phyloP scores from a whole-genome alignment of 768 basidiomycete species.

The Thelephora ganbajun region DNA sequence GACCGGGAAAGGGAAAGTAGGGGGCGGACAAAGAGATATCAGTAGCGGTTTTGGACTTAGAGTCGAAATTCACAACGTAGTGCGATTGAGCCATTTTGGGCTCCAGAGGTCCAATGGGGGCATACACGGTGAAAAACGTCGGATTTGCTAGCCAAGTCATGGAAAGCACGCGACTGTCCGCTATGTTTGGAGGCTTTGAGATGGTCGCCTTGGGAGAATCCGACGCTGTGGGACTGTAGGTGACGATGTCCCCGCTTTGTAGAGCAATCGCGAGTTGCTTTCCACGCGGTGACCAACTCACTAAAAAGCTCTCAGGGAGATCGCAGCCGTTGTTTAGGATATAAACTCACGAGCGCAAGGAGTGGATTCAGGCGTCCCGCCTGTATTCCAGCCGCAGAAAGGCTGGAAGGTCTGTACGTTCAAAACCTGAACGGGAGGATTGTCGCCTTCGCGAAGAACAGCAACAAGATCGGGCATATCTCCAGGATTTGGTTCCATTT shows the following conservation, averaged over 20 bases:
- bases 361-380: constrained; percentile 30
- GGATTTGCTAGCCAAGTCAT: constrained; percentile 57
- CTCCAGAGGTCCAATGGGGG: constrained; percentile 24
- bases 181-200: constrained; percentile 36
- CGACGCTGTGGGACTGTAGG: constrained; percentile 45
- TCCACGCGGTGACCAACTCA: constrained; percentile 78
- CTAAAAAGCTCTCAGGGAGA: constrained; percentile 20
- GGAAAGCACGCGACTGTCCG: constrained; percentile 32
- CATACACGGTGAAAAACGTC: constrained; percentile 55
- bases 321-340: constrained; percentile 1
- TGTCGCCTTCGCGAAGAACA: constrained; percentile 30
- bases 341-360: constrained; percentile 45
- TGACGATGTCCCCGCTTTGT: constrained; percentile 54
- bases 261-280: constrained; percentile 73
- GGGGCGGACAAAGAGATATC: constrained; percentile 26
- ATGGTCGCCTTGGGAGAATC: constrained; percentile 43
- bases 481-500: constrained; percentile 55
- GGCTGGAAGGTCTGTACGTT: constrained; percentile 37
- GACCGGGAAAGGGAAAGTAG: constrained; percentile 29
- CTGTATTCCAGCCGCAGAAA: constrained; percentile 39
- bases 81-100: constrained; percentile 30
- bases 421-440: constrained; percentile 40
- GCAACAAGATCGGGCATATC: constrained; percentile 45
- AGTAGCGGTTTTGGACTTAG: constrained; percentile 23
- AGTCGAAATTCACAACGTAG: constrained; percentile 26